A percentile compares a stretch with the other conserved stretches of the same genome.
phyloP scores from a whole-genome alignment of 148 eudicot genomes.

The Rheum nobile region DNA sequence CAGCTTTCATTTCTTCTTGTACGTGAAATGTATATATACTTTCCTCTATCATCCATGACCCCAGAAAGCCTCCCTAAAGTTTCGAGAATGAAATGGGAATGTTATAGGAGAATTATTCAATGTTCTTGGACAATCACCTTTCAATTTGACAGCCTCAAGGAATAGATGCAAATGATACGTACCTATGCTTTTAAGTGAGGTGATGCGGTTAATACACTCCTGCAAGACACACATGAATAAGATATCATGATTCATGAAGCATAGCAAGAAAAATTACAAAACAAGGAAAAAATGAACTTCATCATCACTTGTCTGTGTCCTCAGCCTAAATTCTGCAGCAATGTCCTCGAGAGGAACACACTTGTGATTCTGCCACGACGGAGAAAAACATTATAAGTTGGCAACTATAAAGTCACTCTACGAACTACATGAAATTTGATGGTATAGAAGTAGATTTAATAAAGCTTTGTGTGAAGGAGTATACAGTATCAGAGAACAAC shows the following conservation, averaged over 20 bases:
- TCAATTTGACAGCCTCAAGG: not conserved
- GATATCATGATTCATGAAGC: too few relatives aligned
- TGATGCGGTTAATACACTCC: constrained; percentile 94
- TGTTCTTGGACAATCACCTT: not conserved
- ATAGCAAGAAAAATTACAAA: not conserved
- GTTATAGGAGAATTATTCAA: not conserved
- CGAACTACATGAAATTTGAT: not conserved
- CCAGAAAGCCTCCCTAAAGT: constrained; percentile 80
- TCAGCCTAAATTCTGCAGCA: constrained; percentile 89
- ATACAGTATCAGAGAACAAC: not conserved
- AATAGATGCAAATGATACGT: too few relatives aligned
- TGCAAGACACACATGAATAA: constrained; percentile 16
- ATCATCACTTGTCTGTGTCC: constrained; percentile 58
- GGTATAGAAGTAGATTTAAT: not conserved
- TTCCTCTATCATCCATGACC: constrained; percentile 98
- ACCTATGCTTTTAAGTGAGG: constrained; percentile 73
- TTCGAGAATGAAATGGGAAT: not conserved
- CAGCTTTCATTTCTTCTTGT: constrained; percentile 94
- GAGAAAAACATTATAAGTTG: not conserved
- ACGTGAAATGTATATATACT: constrained; percentile 92
- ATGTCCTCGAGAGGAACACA: constrained; percentile 93
- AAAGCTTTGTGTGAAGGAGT: not conserved
- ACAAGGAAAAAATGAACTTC: not conserved
- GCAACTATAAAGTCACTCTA: not conserved
- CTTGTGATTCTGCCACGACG: constrained; percentile 66